Conservation (phyloP, 257 asterid genomes). For the Solanum sparsipilum region DNA sequence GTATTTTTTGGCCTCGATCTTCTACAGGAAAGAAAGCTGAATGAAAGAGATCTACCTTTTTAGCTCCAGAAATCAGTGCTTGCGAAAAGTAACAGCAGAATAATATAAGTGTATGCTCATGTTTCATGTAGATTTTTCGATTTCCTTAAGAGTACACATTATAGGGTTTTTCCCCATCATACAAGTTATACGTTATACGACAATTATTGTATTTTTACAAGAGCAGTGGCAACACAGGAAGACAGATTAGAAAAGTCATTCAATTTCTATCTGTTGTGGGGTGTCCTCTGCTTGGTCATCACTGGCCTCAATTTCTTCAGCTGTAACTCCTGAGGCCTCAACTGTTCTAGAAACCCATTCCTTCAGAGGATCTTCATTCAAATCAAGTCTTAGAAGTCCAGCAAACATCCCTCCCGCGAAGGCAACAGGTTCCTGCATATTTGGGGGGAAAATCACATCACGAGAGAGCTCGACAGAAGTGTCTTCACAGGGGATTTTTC, state of each 20-base stretch:
- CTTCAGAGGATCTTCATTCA: slow-evolving; percentile 72
- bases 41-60: not conserved
- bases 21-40: not conserved
- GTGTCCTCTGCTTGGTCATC: slow-evolving; percentile 29
- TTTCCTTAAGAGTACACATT: not conserved
- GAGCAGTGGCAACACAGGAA: not conserved
- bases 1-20: not conserved
- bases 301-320: slow-evolving; percentile 21
- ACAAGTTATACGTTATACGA: not conserved
- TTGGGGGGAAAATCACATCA: not conserved
- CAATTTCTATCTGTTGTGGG: slow-evolving; percentile 56
- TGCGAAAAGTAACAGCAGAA: not conserved
- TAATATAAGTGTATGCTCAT: not conserved
- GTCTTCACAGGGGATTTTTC: not conserved
- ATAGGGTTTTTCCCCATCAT: not conserved
- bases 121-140: not conserved
- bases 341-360: slow-evolving; percentile 77
- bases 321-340: slow-evolving; percentile 56
- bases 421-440: slow-evolving; percentile 73
- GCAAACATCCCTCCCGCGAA: slow-evolving; percentile 85
- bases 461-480: not conserved
- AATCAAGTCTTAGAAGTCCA: slow-evolving; percentile 75
- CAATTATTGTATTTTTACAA: not conserved
- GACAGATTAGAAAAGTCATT: slow-evolving; percentile 16
- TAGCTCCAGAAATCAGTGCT: not conserved